phyloP scores from a whole-genome alignment of 768 basidiomycete species.

The Pulveroboletus sp. region DNA sequence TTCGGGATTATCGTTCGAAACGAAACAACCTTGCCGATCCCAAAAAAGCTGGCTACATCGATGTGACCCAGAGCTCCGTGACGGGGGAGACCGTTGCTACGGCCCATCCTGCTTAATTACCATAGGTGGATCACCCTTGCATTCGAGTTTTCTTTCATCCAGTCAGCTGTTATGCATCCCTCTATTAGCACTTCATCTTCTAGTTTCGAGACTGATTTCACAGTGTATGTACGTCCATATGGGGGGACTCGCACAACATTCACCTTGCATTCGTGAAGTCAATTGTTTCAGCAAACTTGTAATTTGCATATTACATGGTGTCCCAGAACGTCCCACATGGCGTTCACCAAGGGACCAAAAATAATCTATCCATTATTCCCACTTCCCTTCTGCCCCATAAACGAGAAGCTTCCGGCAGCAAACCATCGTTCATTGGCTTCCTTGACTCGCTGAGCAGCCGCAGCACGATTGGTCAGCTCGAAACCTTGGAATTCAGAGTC shows the following conservation, averaged over 20 bases:
- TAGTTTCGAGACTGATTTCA: slow-evolving; percentile 11
- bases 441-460: slow-evolving; percentile 80
- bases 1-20: slow-evolving; percentile 92
- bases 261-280: too few relatives aligned
- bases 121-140: slow-evolving; percentile 6
- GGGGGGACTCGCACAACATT: too few relatives aligned
- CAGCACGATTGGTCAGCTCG: slow-evolving; percentile 90
- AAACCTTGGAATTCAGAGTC: slow-evolving; percentile 53
- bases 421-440: slow-evolving; percentile 99
- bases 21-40: slow-evolving; percentile 49
- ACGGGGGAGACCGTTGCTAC: slow-evolving; percentile 54
- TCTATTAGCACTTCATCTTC: slow-evolving; percentile 17
- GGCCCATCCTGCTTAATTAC: slow-evolving; percentile 41
- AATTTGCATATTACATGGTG: neutral
- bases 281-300: too few relatives aligned
- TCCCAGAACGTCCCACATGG: neutral
- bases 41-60: slow-evolving; percentile 62
- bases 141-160: neutral
- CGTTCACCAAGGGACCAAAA: neutral
- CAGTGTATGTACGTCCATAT: slow-evolving; percentile 14
- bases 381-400: slow-evolving; percentile 57
- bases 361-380: slow-evolving; percentile 18
- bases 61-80: slow-evolving; percentile 57
- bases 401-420: slow-evolving; percentile 78
- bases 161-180: neutral